Evolutionary conservation across 140 eudicot species (phyloP).

Genomic region (Erigeron philadelphicus): DNA sequence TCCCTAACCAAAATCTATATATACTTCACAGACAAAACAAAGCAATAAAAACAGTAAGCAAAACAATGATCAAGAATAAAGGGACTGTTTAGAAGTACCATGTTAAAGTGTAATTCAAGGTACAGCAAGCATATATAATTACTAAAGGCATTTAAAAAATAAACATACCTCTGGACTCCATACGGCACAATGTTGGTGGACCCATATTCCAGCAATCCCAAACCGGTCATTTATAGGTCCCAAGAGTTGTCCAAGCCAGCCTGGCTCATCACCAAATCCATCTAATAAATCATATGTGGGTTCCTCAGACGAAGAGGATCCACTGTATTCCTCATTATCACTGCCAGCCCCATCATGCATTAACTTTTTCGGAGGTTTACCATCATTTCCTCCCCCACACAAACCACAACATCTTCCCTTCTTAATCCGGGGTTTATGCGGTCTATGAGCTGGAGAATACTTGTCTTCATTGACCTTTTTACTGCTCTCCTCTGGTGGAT

Average conservation of each 20-base stretch:
- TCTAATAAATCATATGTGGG: constrained; percentile 76
- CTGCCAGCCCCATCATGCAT: constrained; percentile 63
- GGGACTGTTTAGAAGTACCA: not conserved
- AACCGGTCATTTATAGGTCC: constrained; percentile 91
- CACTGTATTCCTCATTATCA: constrained; percentile 83
- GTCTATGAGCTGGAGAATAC: constrained; percentile 30
- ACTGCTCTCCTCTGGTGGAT: constrained; percentile 34
- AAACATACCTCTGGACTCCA: constrained; percentile 98
- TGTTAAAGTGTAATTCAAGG: constrained; percentile 5
- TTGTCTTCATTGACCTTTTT: constrained; percentile 28
- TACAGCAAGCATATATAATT: constrained; percentile 8
- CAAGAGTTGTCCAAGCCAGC: constrained; percentile 90
- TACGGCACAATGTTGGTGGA: constrained; percentile 96
- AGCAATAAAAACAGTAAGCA: constrained; percentile 7
- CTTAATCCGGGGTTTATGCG: constrained; percentile 47
- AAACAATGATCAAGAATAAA: constrained; percentile 6
- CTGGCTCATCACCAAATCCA: constrained; percentile 96
- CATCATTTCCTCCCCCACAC: constrained; percentile 90
- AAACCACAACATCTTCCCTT: constrained; percentile 84
- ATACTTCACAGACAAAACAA: not conserved
- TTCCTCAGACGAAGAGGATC: constrained; percentile 82
- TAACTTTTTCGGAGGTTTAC: constrained; percentile 80
- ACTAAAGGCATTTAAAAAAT: constrained; percentile 6
- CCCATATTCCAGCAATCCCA: constrained; percentile 97
- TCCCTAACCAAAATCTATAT: constrained; percentile 9